A percentile compares a stretch with the other conserved stretches of the same genome.
Conservation (phyloP, 768 basidiomycete genomes). For the Pilatotrama ljubarskyi region DNA sequence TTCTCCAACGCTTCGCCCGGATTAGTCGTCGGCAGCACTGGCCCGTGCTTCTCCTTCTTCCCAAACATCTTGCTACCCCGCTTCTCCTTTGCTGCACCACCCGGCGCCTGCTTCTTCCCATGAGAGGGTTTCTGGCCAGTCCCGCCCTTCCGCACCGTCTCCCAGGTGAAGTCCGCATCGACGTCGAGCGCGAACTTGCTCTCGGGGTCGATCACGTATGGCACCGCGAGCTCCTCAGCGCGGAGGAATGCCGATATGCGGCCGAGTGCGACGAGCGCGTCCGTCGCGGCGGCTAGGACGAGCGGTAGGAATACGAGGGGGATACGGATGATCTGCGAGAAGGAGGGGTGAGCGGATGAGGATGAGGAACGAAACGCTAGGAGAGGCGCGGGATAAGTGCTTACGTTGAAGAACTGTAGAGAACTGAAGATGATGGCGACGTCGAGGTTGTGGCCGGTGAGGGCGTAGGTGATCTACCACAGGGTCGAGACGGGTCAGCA, state of each 20-base stretch:
- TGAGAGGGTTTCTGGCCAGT: conserved; percentile 15
- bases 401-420: conserved; percentile 80
- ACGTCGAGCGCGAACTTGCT: conserved; percentile 66
- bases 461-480: conserved; percentile 63
- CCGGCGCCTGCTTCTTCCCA: conserved; percentile 13
- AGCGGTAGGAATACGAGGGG: conserved; percentile 61
- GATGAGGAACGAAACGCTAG: background rate
- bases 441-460: conserved; percentile 61
- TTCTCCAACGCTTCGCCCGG: background rate
- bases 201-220: conserved; percentile 51
- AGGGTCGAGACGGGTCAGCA: background rate
- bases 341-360: background rate
- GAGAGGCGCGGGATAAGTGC: conserved; percentile 30
- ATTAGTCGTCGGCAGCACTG: conserved; percentile 11
- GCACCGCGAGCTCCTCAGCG: conserved; percentile 74
- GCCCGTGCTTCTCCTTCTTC: conserved; percentile 14
- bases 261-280: conserved; percentile 77
- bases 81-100: conserved; percentile 18
- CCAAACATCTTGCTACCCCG: conserved; percentile 5
- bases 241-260: conserved; percentile 81
- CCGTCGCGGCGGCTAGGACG: conserved; percentile 54
- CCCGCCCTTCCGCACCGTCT: conserved; percentile 47
- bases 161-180: conserved; percentile 80
- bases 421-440: conserved; percentile 82
- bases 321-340: conserved; percentile 51